Conservation (phyloP, 768 basidiomycete species). For the Lentinus tigrinus region DNA sequence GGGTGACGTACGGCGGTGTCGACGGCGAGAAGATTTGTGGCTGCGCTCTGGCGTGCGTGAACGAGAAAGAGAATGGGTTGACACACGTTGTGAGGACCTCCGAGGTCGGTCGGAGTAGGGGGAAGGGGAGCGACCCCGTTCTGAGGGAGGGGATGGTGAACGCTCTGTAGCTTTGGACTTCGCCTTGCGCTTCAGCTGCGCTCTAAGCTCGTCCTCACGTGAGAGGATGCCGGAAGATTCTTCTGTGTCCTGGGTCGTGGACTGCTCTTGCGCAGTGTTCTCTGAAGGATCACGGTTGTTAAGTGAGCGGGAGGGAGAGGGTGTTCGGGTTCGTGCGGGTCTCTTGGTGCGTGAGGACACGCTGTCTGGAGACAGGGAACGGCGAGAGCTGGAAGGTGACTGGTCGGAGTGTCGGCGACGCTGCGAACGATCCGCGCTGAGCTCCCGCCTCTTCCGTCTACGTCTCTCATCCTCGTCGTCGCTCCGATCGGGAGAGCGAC, state of each 20-base stretch:
- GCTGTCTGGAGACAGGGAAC: not conserved
- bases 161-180: slow-evolving; percentile 12
- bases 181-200: slow-evolving; percentile 31
- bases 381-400: not conserved
- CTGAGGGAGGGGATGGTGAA: slow-evolving; percentile 3
- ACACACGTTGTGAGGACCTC: not conserved
- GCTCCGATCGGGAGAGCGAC: slow-evolving; percentile 7
- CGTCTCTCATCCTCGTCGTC: slow-evolving; percentile 10
- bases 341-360: not conserved
- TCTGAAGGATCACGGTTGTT: not conserved
- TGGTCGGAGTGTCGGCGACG: not conserved
- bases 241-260: not conserved
- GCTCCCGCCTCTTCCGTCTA: slow-evolving; percentile 4
- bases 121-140: not conserved
- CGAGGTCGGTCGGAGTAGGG: not conserved
- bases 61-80: not conserved
- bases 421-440: not conserved
- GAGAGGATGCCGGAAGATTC: slow-evolving; percentile 8
- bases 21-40: not conserved
- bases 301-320: not conserved
- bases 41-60: slow-evolving; percentile 1
- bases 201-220: slow-evolving; percentile 35
- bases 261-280: not conserved
- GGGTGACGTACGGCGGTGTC: not conserved
- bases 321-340: not conserved